These are phyloP conservation scores for Botrytis paeoniae DNA, from an alignment of 2,329 filamentous ascomycete species.

Conservation along the genomic window DNA sequence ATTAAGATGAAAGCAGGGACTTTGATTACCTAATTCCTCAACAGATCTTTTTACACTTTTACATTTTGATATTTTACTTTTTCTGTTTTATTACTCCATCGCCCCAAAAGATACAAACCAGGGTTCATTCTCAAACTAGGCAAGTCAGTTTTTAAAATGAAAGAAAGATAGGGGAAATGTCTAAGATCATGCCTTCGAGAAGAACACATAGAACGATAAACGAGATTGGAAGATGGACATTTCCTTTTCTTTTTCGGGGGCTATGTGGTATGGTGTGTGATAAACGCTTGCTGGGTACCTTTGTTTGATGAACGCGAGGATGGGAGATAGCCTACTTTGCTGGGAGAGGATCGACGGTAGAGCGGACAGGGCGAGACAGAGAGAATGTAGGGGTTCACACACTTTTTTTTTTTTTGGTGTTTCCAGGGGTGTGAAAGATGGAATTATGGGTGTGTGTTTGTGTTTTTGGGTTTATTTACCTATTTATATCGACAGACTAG, in stretches of 20 bases:
- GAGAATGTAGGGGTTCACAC: background rate
- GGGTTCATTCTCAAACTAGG: background rate
- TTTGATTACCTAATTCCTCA: background rate
- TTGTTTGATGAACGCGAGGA: background rate
- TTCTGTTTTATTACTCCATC: background rate
- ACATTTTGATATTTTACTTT: background rate
- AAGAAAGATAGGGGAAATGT: background rate
- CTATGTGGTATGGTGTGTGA: too few species aligned
- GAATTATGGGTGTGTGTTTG: background rate
- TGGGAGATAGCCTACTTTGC: background rate
- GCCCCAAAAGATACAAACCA: background rate
- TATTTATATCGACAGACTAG: background rate
- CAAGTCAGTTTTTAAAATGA: background rate
- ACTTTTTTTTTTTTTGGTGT: background rate
- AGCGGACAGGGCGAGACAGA: background rate
- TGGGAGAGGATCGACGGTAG: background rate
- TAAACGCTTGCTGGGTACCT: background rate
- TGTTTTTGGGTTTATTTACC: background rate
- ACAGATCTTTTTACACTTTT: background rate
- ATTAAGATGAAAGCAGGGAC: background rate
- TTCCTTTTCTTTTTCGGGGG: background rate
- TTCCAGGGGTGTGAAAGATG: background rate
- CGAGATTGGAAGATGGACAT: background rate
- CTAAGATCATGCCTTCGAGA: conserved; percentile 2
- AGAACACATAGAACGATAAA: background rate